Percentiles rank a stretch among this genome's conserved stretches.
phyloP scores from a whole-genome alignment of 1,284 basidiomycete species.

The Rhizoctonia solani region DNA sequence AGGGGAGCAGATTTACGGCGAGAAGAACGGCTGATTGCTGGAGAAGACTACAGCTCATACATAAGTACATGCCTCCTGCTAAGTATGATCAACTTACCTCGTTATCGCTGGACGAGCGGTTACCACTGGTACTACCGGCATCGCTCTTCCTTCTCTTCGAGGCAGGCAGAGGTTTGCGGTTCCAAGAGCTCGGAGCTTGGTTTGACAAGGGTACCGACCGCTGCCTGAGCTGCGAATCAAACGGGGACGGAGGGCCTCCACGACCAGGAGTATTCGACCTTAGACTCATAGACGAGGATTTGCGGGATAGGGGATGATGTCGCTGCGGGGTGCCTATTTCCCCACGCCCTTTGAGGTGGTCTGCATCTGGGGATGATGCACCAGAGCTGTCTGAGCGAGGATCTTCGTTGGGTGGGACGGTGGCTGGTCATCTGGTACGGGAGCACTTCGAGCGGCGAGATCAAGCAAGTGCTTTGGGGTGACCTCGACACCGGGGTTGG shows the following conservation, averaged over 20 bases:
- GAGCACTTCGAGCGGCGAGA: constrained; percentile 61
- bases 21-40: constrained; percentile 44
- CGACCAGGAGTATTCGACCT: constrained; percentile 55
- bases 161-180: constrained; percentile 54
- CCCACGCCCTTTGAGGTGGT: constrained; percentile 50
- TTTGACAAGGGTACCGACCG: constrained; percentile 59
- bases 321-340: constrained; percentile 52
- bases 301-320: neutral
- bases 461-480: constrained; percentile 66
- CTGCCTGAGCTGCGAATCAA: constrained; percentile 66
- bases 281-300: constrained; percentile 1
- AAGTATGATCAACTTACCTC: constrained; percentile 4
- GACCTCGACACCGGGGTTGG: constrained; percentile 66
- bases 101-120: constrained; percentile 19
- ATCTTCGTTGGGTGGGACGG: constrained; percentile 50
- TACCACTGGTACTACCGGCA: constrained; percentile 56
- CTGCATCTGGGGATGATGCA: constrained; percentile 39
- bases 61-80: neutral
- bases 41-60: constrained; percentile 6
- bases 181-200: constrained; percentile 71
- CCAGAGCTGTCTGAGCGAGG: constrained; percentile 40
- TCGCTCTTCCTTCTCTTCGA: constrained; percentile 63
- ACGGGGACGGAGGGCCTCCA: constrained; percentile 52
- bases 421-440: constrained; percentile 41
- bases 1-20: constrained; percentile 70